Base-by-base conservation (phyloP, 2,329 filamentous ascomycete species). In the Fusarium annulatum region DNA sequence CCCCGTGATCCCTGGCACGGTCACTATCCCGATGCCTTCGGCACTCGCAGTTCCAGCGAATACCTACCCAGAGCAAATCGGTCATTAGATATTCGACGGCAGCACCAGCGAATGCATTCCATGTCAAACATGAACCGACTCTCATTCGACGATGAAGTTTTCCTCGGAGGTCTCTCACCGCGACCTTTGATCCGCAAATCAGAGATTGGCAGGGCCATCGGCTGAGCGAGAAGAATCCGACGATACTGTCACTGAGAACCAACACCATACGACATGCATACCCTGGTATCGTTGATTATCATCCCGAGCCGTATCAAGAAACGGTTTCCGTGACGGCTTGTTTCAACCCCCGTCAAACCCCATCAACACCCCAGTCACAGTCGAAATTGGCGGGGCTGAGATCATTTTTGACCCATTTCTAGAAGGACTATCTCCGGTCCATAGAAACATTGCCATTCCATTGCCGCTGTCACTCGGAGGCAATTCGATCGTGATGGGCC, bases 151-250 rank as follows among this genome's bases (percentile, higher is more conserved):
- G 85, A 89, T 8, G 86, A 88, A 14, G 75, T 81, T 43, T 79
- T 82, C 23, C 69, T 85, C 12, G 85, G 82, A 9, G 87, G 85
- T 5, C 78, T 88, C 9, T 87, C 87, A 26, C 86, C 88, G 5
- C 84, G 86, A 14, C 86, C 87, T 18, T 77, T 84, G 34, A 79
- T 87, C 57, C 83, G 82, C 62, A 80, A 83, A 62, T 84, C 83
- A 16, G 84, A 86, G 52, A 89, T 89, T 79, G 88, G 88, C 10
- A 83, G 85, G 34, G 88, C 88, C 7, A 85, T 89, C 60, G 87
- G 87, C n/a, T 89, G 82, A 87, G 64, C 46, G 33, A 61, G 39
- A 55, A 58, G 67, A 69, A 62, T 36, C 55, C 61, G 64, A 58
- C 41, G 48, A 66, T 67, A 60, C 61, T 51, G 55, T 33, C 51